phyloP scores from a whole-genome alignment of 768 basidiomycete species.

The Daedalea quercina region DNA sequence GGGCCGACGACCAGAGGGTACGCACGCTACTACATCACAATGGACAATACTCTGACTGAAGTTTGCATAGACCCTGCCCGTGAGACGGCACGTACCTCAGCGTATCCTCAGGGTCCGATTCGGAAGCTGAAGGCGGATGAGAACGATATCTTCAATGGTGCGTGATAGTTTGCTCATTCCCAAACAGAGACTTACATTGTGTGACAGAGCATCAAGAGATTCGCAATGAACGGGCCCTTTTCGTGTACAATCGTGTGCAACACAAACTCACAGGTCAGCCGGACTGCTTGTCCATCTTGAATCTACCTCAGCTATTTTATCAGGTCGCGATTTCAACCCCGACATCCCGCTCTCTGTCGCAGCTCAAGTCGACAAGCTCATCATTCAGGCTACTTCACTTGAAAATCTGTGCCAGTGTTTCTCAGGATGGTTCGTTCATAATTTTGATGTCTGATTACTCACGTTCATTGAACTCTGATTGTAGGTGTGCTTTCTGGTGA shows the following conservation, averaged over 20 bases:
- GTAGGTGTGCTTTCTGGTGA: conserved; percentile 76
- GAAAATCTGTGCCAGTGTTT: conserved; percentile 97
- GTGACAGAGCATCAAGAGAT: conserved; percentile 67
- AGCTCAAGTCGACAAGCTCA: conserved; percentile 87
- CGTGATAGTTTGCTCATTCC: neutral
- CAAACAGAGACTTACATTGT: neutral
- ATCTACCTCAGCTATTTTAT: neutral
- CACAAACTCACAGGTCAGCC: conserved; percentile 84
- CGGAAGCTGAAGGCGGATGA: conserved; percentile 88
- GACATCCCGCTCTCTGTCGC: conserved; percentile 66
- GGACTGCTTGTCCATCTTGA: neutral
- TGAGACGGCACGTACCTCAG: conserved; percentile 61
- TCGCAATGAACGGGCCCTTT: conserved; percentile 84
- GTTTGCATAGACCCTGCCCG: neutral
- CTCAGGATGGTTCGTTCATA: conserved; percentile 70
- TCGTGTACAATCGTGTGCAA: conserved; percentile 92
- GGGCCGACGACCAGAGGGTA: conserved; percentile 62
- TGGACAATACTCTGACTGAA: neutral
- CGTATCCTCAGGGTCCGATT: conserved; percentile 71
- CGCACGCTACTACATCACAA: conserved; percentile 8
- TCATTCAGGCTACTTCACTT: conserved; percentile 86
- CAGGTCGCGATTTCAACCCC: conserved; percentile 92
- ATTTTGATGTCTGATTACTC: neutral
- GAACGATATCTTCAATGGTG: conserved; percentile 90
- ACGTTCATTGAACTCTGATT: neutral